These are phyloP conservation scores for Lippia alba DNA, from an alignment of 305 asterid species.

Conservation along the genomic window DNA sequence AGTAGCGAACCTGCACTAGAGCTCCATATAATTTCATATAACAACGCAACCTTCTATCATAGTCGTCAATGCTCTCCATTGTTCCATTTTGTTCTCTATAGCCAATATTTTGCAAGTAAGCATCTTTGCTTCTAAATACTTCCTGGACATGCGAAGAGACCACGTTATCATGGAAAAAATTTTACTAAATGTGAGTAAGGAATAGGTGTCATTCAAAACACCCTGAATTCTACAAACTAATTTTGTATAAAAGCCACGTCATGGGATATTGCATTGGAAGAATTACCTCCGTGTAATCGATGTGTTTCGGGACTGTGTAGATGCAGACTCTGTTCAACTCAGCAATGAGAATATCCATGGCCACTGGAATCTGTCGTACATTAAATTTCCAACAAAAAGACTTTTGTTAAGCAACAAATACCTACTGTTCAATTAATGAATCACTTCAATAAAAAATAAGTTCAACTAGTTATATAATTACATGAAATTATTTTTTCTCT, in stretches of 20 bases:
- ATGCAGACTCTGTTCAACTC: conserved; percentile 84
- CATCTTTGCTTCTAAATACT: conserved; percentile 57
- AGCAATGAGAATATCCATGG: conserved; percentile 82
- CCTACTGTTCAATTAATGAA: neutral
- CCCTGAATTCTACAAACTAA: conserved; percentile 3
- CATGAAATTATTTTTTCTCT: neutral
- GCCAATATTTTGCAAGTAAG: conserved; percentile 74
- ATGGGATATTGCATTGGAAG: conserved; percentile 26
- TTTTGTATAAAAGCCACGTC: neutral
- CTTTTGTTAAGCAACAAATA: neutral
- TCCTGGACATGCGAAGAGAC: conserved; percentile 47
- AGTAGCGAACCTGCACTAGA: conserved; percentile 76
- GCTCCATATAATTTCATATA: conserved; percentile 90
- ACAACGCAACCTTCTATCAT: conserved; percentile 52
- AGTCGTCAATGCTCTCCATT: conserved; percentile 61
- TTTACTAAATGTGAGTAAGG: conserved; percentile 5
- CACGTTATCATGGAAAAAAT: conserved; percentile 10
- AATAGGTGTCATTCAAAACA: conserved; percentile 1
- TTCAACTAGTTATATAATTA: neutral
- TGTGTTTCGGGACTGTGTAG: conserved; percentile 85
- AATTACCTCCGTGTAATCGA: conserved; percentile 65
- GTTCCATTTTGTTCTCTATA: conserved; percentile 63
- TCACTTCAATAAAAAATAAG: neutral
- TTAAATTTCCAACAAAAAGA: neutral
- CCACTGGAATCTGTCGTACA: conserved; percentile 62